Base-by-base conservation (phyloP, 108 stramenopile species). In the Nitzschia palea region DNA sequence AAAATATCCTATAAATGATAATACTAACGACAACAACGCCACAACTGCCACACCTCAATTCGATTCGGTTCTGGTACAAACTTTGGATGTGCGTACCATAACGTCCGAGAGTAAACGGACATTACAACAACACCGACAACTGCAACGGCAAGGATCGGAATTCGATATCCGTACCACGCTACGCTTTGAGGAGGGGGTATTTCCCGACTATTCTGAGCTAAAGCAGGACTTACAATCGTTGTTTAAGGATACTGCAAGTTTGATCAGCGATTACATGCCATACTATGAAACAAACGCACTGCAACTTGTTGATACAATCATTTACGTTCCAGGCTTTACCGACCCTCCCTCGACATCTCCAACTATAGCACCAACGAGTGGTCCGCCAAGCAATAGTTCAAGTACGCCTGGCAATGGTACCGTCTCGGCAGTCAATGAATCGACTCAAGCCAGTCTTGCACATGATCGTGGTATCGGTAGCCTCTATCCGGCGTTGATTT, bases 301-400 rank as follows among this genome's bases (percentile, higher is more conserved):
- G 1, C 2, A 20, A n/a, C 20, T 12, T 25, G 31, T 60, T 15
- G 59, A 60, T 26, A 32, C 59, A 0, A 40, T 36, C 14, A 60
- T 18, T 12, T 60, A 60, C 37, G 22, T 60, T 37, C 43, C 59
- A 1, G 59, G 59, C 18, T 60, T 60, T 60, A 60, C 59, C 2
- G 12, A 14, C 14, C 33, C 59, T 5, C 59, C 59, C n/a, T 6
- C 6, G 37, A 12, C 37, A 33, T 42, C 59, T 18, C 59, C 59
- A 2, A 60, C 59, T 1, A 17, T n/a, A 2, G 36, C 59, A 25
- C 59, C 59, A 6, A n/a, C n/a, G n/a, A n/a, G n/a, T n/a, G n/a
- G n/a, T n/a, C n/a, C n/a, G n/a, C n/a, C n/a, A n/a, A n/a, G n/a
- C n/a, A n/a, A n/a, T n/a, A n/a, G n/a, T n/a, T n/a, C n/a, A n/a